phyloP scores from a whole-genome alignment of 495 filamentous ascomycete species.

The Penicillium dipodomyicola region DNA sequence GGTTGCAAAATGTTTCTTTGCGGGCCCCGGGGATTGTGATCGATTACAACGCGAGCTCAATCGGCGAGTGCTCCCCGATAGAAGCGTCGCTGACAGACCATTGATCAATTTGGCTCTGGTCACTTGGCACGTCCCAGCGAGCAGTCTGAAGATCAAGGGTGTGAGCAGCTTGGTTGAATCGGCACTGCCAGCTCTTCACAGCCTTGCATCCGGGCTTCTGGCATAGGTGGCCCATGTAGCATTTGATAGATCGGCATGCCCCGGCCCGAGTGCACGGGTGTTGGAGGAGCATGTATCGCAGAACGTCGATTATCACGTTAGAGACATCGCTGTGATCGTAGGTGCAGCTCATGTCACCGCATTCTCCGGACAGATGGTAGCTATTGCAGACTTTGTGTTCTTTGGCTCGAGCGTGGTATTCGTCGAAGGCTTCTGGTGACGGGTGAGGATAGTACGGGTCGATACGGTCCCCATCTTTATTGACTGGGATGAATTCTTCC shows the following conservation, averaged over 20 bases:
- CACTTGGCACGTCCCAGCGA: conserved; percentile 30
- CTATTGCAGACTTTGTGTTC: conserved; percentile 44
- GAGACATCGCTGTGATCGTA: conserved; percentile 43
- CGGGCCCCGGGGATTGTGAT: background rate
- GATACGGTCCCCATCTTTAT: conserved; percentile 44
- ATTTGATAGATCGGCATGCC: conserved; percentile 41
- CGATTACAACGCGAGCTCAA: conserved; percentile 7
- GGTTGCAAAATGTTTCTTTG: background rate
- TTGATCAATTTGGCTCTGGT: conserved; percentile 19
- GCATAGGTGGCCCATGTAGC: conserved; percentile 47
- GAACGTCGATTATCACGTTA: conserved; percentile 27
- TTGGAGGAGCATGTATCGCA: conserved; percentile 41
- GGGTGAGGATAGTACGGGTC: conserved; percentile 37
- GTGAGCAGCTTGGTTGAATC: conserved; percentile 35
- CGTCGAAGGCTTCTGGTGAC: conserved; percentile 28
- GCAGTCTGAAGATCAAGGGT: conserved; percentile 30
- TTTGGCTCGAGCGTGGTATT: conserved; percentile 34
- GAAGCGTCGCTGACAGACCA: conserved; percentile 29
- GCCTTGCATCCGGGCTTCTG: conserved; percentile 41
- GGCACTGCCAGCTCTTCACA: conserved; percentile 36
- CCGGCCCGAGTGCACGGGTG: conserved; percentile 34
- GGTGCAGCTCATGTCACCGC: conserved; percentile 35
- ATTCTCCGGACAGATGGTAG: conserved; percentile 42
- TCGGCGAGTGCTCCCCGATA: conserved; percentile 15
- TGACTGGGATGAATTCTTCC: conserved; percentile 40